A percentile compares a stretch with the other conserved stretches of the same genome.
phyloP scores from a whole-genome alignment of 2,329 filamentous ascomycete species.

The Falciphora oryzae region DNA sequence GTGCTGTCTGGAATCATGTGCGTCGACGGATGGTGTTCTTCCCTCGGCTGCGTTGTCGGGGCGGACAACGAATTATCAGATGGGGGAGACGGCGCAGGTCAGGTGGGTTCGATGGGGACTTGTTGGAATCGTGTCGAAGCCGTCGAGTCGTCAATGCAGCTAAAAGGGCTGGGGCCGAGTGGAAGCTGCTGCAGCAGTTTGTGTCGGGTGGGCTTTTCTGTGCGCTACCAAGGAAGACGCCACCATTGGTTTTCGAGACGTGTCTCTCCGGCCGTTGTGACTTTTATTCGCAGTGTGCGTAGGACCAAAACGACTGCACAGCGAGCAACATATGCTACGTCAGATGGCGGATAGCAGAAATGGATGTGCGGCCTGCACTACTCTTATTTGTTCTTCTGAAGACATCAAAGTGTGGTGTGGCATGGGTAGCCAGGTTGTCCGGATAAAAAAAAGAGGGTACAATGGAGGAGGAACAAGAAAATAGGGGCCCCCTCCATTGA shows the following conservation, averaged over 20 bases:
- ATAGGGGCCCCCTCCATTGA: background rate
- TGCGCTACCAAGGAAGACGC: background rate
- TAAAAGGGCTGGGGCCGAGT: background rate
- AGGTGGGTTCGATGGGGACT: constrained; percentile 9
- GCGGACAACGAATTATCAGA: background rate
- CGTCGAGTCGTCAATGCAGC: background rate
- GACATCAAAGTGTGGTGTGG: background rate
- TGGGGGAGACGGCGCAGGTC: background rate
- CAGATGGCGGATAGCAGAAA: background rate
- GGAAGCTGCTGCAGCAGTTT: background rate
- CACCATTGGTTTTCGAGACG: background rate
- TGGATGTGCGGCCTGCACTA: background rate
- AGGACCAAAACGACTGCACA: background rate
- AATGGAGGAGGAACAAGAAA: background rate
- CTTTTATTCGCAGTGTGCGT: background rate
- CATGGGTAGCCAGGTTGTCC: background rate
- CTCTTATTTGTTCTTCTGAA: background rate
- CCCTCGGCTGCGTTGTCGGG: background rate
- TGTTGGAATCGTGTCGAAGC: constrained; percentile 8
- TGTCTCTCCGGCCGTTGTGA: background rate
- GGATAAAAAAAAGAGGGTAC: background rate
- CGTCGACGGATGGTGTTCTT: background rate
- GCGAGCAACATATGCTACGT: background rate
- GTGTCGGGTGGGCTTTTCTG: background rate
- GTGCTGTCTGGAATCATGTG: background rate